Evolutionary conservation across 31 red algal species (phyloP).

Genomic region (Porphyra umbilicalis): DNA sequence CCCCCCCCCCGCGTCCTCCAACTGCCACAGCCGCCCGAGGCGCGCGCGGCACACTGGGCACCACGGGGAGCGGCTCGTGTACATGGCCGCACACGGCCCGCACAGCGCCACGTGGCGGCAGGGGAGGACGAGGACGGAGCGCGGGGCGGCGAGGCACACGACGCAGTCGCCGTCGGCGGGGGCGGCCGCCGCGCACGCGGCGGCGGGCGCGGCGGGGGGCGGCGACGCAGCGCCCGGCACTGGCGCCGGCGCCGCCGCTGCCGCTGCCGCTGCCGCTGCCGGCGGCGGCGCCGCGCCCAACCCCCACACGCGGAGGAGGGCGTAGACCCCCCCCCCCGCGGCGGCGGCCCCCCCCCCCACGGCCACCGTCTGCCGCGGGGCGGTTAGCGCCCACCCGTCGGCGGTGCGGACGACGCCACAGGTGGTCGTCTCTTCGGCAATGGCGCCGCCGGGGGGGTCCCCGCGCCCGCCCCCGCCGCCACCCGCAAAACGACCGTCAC

Average conservation of each 20-base stretch:
- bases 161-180: slow-evolving; percentile 30
- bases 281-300: neutral
- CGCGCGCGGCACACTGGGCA: neutral
- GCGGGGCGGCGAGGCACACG: slow-evolving; percentile 56
- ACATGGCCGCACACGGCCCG: slow-evolving; percentile 37
- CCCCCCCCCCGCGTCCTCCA: neutral
- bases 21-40: neutral
- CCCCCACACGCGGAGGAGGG: neutral
- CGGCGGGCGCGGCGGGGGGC: neutral
- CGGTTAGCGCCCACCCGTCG: neutral
- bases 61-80: neutral
- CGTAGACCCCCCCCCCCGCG: neutral
- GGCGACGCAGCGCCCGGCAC: neutral
- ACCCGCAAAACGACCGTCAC: neutral
- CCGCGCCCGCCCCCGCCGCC: neutral
- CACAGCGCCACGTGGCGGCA: slow-evolving; percentile 84
- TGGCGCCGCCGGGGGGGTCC: neutral
- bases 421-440: neutral
- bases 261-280: neutral
- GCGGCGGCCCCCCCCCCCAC: neutral
- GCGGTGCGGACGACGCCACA: neutral
- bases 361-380: neutral
- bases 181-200: neutral
- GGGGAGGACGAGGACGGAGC: slow-evolving; percentile 45
- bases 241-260: neutral